Conservation (phyloP, 208 protist genomes). For the Crithidia mellificae region DNA sequence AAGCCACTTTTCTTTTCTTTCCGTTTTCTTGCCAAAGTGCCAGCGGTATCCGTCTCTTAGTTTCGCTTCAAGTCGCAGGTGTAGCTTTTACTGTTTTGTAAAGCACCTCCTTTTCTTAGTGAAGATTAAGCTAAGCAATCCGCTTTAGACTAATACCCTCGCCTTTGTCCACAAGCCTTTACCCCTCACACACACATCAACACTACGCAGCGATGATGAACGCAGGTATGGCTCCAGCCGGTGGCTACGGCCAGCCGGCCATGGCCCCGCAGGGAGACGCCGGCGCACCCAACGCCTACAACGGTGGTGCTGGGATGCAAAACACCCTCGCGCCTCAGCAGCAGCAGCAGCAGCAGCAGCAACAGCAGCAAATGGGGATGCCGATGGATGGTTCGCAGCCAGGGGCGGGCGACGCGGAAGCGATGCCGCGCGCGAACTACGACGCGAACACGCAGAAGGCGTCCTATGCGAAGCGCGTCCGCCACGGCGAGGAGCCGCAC, state of each 20-base stretch:
- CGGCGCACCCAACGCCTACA: not conserved
- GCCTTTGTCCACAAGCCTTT: too few relatives aligned
- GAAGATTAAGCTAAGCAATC: too few relatives aligned
- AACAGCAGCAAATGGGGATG: not conserved
- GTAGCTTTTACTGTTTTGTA: too few relatives aligned
- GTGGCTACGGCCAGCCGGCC: constrained; percentile 2
- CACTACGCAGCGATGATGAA: constrained; percentile 12
- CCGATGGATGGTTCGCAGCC: constrained; percentile 2
- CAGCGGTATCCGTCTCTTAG: too few relatives aligned
- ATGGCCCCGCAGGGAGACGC: constrained; percentile 1
- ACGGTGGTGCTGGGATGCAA: not conserved
- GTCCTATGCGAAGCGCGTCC: constrained; percentile 42
- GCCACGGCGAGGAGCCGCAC: constrained; percentile 29
- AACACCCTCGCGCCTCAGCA: not conserved
- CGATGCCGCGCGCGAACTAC: constrained; percentile 19
- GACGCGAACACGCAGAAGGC: constrained; percentile 29
- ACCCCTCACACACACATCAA: not conserved
- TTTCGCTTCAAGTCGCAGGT: too few relatives aligned
- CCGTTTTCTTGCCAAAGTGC: too few relatives aligned
- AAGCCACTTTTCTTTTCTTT: too few relatives aligned
- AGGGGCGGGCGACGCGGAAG: not conserved
- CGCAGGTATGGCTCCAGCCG: not conserved
- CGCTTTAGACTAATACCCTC: too few relatives aligned
- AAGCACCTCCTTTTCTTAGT: too few relatives aligned
- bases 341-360: constrained; percentile 11